Base-by-base conservation (phyloP, 1,284 basidiomycete genomes). In the Butyriboletus appendiculatus region DNA sequence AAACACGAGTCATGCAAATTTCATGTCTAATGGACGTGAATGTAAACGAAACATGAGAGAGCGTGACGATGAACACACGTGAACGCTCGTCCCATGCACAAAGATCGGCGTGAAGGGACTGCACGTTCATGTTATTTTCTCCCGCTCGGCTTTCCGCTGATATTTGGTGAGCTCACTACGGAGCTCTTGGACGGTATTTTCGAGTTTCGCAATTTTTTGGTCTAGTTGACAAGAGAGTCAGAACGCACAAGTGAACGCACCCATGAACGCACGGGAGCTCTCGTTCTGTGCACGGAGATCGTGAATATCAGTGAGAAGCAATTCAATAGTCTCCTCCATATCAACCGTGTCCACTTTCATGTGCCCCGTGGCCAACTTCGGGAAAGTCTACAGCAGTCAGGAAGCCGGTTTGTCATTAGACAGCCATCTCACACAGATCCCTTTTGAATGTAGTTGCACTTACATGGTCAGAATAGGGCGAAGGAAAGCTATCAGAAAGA, bases 61-160 rank as follows among this genome's bases (percentile, higher is more conserved):
- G 7, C 2, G 15, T 14, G 4, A 12, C 18, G 11, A 33, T 11
- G 24, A 33, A 22, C 22, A 2, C 16, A 45, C 43, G 10, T 4
- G 15, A 28, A 38, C 44, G 24, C 32, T 38, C 7, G 20, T 32
- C 18, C 15, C 6, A 16, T 6, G 32, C 18, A 28, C 18, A 9
- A 30, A 57, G 28, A 20, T 58, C 42, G 9, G 49, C 44, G 11
- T 35, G 35, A 35, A 58, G 53, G 8, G 56, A 50, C 34, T 46
- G 26, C 26, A 12, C 11, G 10, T 12, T 30, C 6, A 60, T 24
- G 15, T 38, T 38, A 12, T 38, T 26, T 14, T 57, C 24, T 48
- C 38, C 16, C 40, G 41, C 8, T 57, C 35, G 3, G 45, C 48
- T 35, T 10, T 34, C 15, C 9, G 45, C 8, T 24, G 35, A n/a